Evolutionary conservation across 2,329 filamentous ascomycete species (phyloP).

Genomic region (Xenoacremonium recifei): DNA sequence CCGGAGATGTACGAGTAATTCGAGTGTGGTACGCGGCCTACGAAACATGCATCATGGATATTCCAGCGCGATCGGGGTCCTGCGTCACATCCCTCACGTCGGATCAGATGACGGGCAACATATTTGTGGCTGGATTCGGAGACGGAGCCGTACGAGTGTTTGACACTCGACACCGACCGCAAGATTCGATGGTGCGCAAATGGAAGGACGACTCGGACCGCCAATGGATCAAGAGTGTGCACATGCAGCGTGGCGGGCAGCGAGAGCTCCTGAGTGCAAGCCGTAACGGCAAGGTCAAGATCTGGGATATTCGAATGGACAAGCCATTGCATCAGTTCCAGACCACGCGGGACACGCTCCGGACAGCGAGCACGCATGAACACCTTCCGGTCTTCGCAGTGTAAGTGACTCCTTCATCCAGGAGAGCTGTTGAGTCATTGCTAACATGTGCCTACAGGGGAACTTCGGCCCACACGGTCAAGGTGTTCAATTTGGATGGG

Average conservation of each 20-base stretch:
- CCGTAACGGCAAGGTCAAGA: slow-evolving; percentile 86
- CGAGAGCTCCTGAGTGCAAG: slow-evolving; percentile 88
- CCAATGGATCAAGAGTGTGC: slow-evolving; percentile 93
- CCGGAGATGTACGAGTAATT: slow-evolving; percentile 93
- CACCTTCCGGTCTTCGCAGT: slow-evolving; percentile 94
- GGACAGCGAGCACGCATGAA: slow-evolving; percentile 90
- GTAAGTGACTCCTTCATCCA: slow-evolving; percentile 53
- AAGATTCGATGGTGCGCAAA: slow-evolving; percentile 90
- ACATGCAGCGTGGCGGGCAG: slow-evolving; percentile 94
- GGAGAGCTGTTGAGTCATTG: slow-evolving; percentile 4
- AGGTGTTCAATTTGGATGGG: slow-evolving; percentile 88
- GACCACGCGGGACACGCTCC: slow-evolving; percentile 73
- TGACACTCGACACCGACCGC: slow-evolving; percentile 79
- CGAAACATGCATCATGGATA: slow-evolving; percentile 90
- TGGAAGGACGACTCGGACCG: slow-evolving; percentile 87
- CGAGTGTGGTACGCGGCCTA: slow-evolving; percentile 93
- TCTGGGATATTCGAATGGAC: slow-evolving; percentile 95
- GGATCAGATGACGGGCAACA: slow-evolving; percentile 95
- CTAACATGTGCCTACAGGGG: slow-evolving; percentile 57
- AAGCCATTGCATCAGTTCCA: slow-evolving; percentile 70
- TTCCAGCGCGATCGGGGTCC: slow-evolving; percentile 88
- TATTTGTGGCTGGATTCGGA: slow-evolving; percentile 94
- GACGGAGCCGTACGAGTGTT: slow-evolving; percentile 94
- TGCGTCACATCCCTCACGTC: slow-evolving; percentile 96
- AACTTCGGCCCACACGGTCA: slow-evolving; percentile 82